Conservation (phyloP, 345 rosid species). For the Lepidium sativum region DNA sequence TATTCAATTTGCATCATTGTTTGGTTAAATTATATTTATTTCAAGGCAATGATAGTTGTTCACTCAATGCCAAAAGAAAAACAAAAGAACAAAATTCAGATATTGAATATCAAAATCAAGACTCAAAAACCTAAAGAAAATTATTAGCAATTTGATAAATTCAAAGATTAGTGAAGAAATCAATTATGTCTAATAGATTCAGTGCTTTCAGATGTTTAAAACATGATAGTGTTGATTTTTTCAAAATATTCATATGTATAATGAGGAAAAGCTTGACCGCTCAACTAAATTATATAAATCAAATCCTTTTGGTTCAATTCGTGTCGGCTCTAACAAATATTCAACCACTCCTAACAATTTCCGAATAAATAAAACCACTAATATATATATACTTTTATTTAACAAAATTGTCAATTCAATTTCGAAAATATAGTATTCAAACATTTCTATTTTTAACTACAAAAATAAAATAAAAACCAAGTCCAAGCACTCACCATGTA, state of each 20-base stretch:
- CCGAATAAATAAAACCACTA: background rate
- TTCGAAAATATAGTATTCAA: background rate
- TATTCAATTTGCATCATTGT: too few species aligned
- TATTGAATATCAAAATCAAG: too few species aligned
- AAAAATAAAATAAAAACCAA: background rate
- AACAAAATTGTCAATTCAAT: background rate
- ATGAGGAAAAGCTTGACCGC: slow-evolving; percentile 20
- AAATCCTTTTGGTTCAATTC: slow-evolving; percentile 4
- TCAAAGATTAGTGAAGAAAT: background rate
- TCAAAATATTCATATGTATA: slow-evolving; percentile 18
- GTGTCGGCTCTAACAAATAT: slow-evolving; percentile 28
- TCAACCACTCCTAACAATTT: slow-evolving; percentile 31
- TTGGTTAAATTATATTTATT: too few species aligned
- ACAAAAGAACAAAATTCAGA: too few species aligned
- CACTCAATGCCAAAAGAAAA: too few species aligned
- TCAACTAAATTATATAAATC: background rate
- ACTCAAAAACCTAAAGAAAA: too few species aligned
- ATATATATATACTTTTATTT: background rate
- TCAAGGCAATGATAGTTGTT: too few species aligned
- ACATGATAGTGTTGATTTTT: background rate
- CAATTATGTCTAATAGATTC: background rate
- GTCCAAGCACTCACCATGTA: slow-evolving; percentile 17
- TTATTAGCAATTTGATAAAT: too few species aligned
- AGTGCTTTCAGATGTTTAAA: slow-evolving; percentile 11
- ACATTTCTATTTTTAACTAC: background rate